Evolutionary conservation across 1,284 basidiomycete species (phyloP).

Genomic region (Sphagnurus paluster): DNA sequence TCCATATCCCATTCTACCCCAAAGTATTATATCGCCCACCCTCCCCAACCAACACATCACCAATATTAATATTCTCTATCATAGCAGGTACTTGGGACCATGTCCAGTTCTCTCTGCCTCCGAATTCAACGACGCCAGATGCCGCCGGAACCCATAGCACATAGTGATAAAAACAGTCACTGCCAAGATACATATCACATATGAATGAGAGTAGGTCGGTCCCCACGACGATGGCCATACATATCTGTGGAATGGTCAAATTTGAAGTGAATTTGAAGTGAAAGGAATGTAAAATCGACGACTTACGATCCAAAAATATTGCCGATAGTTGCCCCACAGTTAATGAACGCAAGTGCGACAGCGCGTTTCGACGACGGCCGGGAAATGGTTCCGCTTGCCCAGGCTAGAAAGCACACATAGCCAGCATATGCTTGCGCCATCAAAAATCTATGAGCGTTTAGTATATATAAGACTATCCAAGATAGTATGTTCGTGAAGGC

Average conservation of each 20-base stretch:
- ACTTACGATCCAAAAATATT: constrained; percentile 71
- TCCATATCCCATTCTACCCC: not conserved
- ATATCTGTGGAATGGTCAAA: constrained; percentile 28
- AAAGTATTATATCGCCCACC: too few species aligned
- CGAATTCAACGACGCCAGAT: constrained; percentile 25
- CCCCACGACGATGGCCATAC: constrained; percentile 43
- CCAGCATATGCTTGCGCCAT: constrained; percentile 76
- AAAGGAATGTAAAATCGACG: not conserved
- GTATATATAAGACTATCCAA: too few species aligned
- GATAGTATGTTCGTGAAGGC: constrained; percentile 19
- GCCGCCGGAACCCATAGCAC: constrained; percentile 45
- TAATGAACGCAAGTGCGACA: constrained; percentile 67
- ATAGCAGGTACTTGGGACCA: constrained; percentile 14
- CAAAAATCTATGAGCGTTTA: constrained; percentile 49
- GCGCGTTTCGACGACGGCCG: constrained; percentile 71
- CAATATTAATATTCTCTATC: constrained; percentile 1
- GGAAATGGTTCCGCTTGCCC: constrained; percentile 69
- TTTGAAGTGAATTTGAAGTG: not conserved
- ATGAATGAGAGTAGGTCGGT: constrained; percentile 41
- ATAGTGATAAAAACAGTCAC: constrained; percentile 43
- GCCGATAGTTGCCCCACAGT: constrained; percentile 69
- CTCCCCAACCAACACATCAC: too few species aligned
- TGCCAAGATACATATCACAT: constrained; percentile 49
- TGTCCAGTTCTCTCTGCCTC: constrained; percentile 6
- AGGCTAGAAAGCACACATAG: constrained; percentile 62